Evolutionary conservation across 2,329 filamentous ascomycete species (phyloP).

Genomic region (Didymella pomorum): DNA sequence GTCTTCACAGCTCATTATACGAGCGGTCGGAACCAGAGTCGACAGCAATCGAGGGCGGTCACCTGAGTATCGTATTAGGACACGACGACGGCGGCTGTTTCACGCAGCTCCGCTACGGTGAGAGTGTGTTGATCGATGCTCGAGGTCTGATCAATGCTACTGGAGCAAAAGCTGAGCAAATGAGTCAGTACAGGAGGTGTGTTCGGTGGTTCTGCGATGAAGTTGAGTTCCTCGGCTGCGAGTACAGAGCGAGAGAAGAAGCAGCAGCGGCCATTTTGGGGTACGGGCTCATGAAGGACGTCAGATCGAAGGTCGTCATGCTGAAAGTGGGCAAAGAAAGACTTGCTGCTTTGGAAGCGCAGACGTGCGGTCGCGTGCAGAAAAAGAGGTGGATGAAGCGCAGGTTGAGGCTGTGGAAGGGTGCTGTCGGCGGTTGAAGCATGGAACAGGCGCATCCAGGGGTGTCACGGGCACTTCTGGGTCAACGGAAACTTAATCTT

Average conservation of each 20-base stretch:
- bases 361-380: background rate
- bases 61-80: background rate
- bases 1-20: background rate
- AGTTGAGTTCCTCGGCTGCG: background rate
- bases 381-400: background rate
- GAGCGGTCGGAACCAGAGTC: background rate
- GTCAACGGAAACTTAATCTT: no score
- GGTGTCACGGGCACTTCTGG: no score
- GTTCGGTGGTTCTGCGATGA: conserved; percentile 4
- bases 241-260: background rate
- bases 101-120: background rate
- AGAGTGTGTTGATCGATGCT: background rate
- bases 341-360: background rate
- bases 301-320: background rate
- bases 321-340: background rate
- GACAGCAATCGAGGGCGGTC: background rate
- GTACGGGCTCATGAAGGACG: background rate
- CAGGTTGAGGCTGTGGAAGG: background rate
- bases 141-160: background rate
- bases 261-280: background rate
- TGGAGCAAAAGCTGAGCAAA: background rate
- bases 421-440: background rate
- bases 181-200: no score
- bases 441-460: background rate
- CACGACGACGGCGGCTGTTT: background rate